A percentile compares a stretch with the other conserved stretches of the same genome.
Conservation (phyloP, 257 asterid species). For the Eustoma russellianum region DNA sequence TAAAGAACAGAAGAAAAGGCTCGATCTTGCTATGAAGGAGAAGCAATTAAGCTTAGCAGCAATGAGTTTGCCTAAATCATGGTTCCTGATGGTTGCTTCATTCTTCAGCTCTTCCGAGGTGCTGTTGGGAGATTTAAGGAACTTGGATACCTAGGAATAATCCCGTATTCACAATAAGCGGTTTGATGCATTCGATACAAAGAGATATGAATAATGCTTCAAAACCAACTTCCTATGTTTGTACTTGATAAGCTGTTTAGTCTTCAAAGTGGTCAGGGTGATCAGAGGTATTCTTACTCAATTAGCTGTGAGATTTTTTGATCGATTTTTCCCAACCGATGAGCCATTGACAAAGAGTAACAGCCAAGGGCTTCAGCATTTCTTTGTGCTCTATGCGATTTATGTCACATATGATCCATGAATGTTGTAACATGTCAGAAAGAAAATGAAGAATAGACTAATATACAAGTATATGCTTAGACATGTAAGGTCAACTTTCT, state of each 20-base stretch:
- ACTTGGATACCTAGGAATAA: constrained; percentile 66
- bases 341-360: constrained; percentile 40
- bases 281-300: constrained; percentile 44
- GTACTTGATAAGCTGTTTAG: constrained; percentile 43
- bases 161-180: constrained; percentile 73
- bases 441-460: too few species aligned
- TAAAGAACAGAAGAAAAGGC: constrained; percentile 49
- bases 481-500: too few species aligned
- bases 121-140: constrained; percentile 51
- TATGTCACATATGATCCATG: too few species aligned
- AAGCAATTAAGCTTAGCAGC: constrained; percentile 40
- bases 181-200: constrained; percentile 73
- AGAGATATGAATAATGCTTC: constrained; percentile 93
- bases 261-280: constrained; percentile 40
- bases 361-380: too few species aligned
- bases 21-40: constrained; percentile 61
- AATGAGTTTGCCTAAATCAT: constrained; percentile 67
- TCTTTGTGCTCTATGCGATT: too few species aligned
- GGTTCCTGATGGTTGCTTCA: constrained; percentile 68
- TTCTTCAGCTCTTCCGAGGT: constrained; percentile 66
- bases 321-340: constrained; percentile 72
- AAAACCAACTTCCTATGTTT: constrained; percentile 76
- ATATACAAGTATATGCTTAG: too few species aligned
- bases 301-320: constrained; percentile 63
- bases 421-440: too few species aligned